Evolutionary conservation across 2,329 filamentous ascomycete genomes (phyloP).

Genomic region (Hypoxylon sp.): DNA sequence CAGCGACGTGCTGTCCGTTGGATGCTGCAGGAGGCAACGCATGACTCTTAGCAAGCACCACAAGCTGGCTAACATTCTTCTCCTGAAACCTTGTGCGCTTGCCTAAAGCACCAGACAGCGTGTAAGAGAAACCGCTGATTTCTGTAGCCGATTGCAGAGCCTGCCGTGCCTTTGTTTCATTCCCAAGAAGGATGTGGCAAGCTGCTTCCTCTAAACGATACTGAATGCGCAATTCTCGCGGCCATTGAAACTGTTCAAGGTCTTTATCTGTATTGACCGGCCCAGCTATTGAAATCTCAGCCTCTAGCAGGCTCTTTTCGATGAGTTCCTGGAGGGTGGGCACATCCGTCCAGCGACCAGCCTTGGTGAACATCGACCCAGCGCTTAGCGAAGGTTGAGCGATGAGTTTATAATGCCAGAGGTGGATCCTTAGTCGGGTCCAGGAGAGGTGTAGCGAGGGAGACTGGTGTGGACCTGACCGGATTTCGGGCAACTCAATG

Average conservation of each 20-base stretch:
- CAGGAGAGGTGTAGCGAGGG: conserved; percentile 63
- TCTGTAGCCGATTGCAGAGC: conserved; percentile 78
- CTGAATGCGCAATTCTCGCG: conserved; percentile 70
- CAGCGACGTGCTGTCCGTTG: conserved; percentile 11
- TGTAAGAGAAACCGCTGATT: conserved; percentile 82
- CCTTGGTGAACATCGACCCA: conserved; percentile 69
- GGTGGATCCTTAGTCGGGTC: conserved; percentile 78
- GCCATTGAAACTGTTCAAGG: conserved; percentile 56
- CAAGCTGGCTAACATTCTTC: conserved; percentile 86
- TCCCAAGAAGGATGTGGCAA: conserved; percentile 86
- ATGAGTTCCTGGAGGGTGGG: conserved; percentile 69
- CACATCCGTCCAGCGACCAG: conserved; percentile 72
- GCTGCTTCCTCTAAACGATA: conserved; percentile 88
- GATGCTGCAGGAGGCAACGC: conserved; percentile 51
- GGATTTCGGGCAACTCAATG: conserved; percentile 47
- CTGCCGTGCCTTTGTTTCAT: conserved; percentile 80
- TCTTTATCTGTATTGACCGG: conserved; percentile 40
- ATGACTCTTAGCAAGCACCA: conserved; percentile 87
- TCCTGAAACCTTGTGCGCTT: conserved; percentile 87
- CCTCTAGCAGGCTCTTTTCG: conserved; percentile 59
- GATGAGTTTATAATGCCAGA: conserved; percentile 76
- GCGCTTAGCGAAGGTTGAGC: conserved; percentile 69
- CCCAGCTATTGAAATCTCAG: conserved; percentile 54
- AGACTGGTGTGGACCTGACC: conserved; percentile 55
- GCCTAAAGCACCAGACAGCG: conserved; percentile 86